Evolutionary conservation across 2,329 filamentous ascomycete genomes (phyloP), one percentile per base, ranked within the genome.

Genomic region (Colletotrichum sp.): DNA sequence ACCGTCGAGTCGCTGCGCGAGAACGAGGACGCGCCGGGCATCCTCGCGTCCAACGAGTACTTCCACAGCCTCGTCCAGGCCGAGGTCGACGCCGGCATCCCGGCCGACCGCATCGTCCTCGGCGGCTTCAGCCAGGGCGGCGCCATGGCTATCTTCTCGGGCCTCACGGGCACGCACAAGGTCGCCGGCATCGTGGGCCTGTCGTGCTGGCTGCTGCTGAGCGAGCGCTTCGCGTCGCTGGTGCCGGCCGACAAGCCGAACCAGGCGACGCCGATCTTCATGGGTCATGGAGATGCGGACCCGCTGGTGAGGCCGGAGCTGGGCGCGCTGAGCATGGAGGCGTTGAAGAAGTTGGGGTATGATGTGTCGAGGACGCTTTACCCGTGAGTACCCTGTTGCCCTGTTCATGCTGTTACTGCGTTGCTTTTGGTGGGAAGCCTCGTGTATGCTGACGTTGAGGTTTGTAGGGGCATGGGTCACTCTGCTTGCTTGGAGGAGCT

Each of bases 121-220:
- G 96, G 95, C 39, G 95, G 95, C 55, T 97, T 96, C 88, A 95
- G 92, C 28, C 92, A 99, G 85, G 96, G 96, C 75, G 96, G 95
- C 68, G 96, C 96, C 72, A 95, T 98, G 89, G 92, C 95, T 24
- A 85, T 99, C 52, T 92, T 98, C 81, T 89, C 94, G 0, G 96
- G 95, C 7, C 86, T 98, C 57, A 98, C 96, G 6, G 91, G 88
- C 79, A 89, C 90, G 62, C 89, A 91, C 79, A 95, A 95, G 85
- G 88, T 99, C 18, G 96, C 92, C n/a, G 96, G 96, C 77, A 94
- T 99, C 78, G 93, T 98, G 77, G 95, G 93, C 9, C 86, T 99
- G 77, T 97, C 95, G 15, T 94, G 92, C 80, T 99, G 98, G 85
- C 86, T 98, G 79, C 89, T 95, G 24, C 88, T 98, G 34, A 86